phyloP scores from a whole-genome alignment of 176 grass and related monocot genomes.

The Aegilops speltoides region DNA sequence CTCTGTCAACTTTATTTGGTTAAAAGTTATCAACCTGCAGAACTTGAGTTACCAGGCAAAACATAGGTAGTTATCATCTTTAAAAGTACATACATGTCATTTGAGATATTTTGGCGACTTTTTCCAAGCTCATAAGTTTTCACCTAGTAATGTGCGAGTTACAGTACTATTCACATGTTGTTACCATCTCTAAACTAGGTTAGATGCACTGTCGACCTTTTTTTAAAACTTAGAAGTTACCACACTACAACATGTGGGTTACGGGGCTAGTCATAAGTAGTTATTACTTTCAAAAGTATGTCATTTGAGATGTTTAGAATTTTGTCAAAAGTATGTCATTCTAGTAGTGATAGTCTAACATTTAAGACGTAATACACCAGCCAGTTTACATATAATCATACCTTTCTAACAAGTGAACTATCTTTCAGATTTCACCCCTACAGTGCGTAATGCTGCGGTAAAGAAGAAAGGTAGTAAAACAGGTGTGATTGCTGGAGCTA shows the following conservation, averaged over 20 bases:
- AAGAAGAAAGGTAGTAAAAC: constrained; percentile 37
- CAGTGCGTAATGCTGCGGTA: constrained; percentile 37
- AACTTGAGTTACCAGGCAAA: too few species aligned
- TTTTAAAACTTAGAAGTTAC: too few species aligned
- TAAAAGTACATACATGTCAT: background rate
- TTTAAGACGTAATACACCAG: background rate
- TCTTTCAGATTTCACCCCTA: constrained; percentile 66
- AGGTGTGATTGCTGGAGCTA: constrained; percentile 48
- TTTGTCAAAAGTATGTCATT: background rate
- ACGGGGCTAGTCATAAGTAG: too few species aligned
- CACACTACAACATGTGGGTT: too few species aligned
- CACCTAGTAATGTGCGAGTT: background rate
- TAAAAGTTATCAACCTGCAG: too few species aligned
- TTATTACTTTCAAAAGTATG: too few species aligned
- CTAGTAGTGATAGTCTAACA: background rate
- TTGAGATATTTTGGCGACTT: background rate
- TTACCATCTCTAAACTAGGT: too few species aligned
- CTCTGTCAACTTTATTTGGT: too few species aligned
- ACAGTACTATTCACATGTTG: background rate
- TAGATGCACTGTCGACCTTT: too few species aligned
- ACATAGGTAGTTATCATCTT: too few species aligned
- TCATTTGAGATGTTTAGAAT: background rate
- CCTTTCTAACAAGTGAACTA: constrained; percentile 32
- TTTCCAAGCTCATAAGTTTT: background rate
- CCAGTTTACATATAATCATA: background rate